Percentiles rank a stretch among this genome's conserved stretches.
Conservation (phyloP, 1,284 basidiomycete species). For the Ceratobasidium sp. region DNA sequence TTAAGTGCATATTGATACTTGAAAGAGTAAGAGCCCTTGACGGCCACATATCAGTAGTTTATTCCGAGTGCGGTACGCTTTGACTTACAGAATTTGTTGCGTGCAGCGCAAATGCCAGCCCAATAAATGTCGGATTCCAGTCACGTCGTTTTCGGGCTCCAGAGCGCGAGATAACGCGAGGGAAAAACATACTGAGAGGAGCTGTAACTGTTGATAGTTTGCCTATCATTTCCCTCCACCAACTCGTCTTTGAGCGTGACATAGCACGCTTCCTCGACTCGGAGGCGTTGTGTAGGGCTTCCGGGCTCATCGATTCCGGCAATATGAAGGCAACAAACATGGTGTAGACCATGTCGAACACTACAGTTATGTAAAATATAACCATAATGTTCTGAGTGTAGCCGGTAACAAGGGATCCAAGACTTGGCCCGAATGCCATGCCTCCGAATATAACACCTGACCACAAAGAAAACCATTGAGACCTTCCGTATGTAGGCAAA, state of each 20-base stretch:
- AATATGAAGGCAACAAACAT: constrained; percentile 71
- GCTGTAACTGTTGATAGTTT: constrained; percentile 65
- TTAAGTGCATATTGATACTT: constrained; percentile 80
- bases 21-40: constrained; percentile 70
- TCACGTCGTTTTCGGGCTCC: constrained; percentile 61
- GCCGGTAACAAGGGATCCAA: constrained; percentile 77
- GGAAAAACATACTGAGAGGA: constrained; percentile 77
- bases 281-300: constrained; percentile 41
- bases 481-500: constrained; percentile 51
- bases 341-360: constrained; percentile 66
- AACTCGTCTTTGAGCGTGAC: background rate
- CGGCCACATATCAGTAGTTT: constrained; percentile 28
- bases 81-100: constrained; percentile 6
- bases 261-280: constrained; percentile 23
- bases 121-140: constrained; percentile 78
- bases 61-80: background rate
- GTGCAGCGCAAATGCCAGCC: constrained; percentile 61
- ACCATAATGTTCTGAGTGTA: constrained; percentile 71
- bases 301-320: constrained; percentile 79
- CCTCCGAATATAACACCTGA: constrained; percentile 77
- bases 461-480: constrained; percentile 73
- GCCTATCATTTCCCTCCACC: constrained; percentile 16
- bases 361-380: constrained; percentile 77
- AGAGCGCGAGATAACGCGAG: constrained; percentile 55
- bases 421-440: constrained; percentile 78